Base-by-base conservation (phyloP, 2,329 filamentous ascomycete species). In the Cryphonectria radicalis region DNA sequence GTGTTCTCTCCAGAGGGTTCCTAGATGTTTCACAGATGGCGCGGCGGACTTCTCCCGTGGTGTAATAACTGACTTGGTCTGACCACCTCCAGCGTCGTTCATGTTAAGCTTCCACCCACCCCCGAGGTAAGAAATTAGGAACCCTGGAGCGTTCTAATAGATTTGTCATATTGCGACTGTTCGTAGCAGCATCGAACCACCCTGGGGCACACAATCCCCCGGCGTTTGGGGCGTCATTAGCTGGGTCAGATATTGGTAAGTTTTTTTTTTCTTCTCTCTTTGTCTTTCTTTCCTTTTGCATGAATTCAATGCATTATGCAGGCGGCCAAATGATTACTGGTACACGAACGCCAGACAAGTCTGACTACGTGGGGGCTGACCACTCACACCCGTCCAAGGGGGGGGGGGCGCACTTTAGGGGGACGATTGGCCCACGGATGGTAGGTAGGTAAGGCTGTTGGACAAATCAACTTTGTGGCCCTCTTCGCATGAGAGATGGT, bases 231-330 rank as follows among this genome's bases (percentile, higher is more conserved):
- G 53, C n/a, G 25, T n/a, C 13, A 50, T 14, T 57, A 57, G 53
- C 53, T 28, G 25, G 53, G 53, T n/a, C 25, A 13, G 53, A 28
- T 57, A 57, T 57, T 57, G 19, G 46, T 6, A 40, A 11, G 37
- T 40, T 40, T 40, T 40, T 40, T 3, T 3, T 40, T n/a, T n/a
- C n/a, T n/a, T n/a, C n/a, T n/a, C n/a, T n/a, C n/a, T n/a, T n/a
- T n/a, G n/a, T n/a, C 43, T 11, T 6, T 32, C 4, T 6, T 32
- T 4, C 32, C 7, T 28, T 28, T 57, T 28, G 53, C 53, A 57
- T 57, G 53, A 57, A 57, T 28, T 57, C 28, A 57, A 57, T 57
- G 53, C 53, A n/a, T n/a, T n/a, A 50, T n/a, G 46, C 22, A 50
- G 53, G 53, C 53, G 53, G n/a, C 53, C 13, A 28, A 57, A 25